These are phyloP conservation scores for Fusarium ambrosium DNA, from an alignment of 2,329 filamentous ascomycete genomes.

Conservation along the genomic window DNA sequence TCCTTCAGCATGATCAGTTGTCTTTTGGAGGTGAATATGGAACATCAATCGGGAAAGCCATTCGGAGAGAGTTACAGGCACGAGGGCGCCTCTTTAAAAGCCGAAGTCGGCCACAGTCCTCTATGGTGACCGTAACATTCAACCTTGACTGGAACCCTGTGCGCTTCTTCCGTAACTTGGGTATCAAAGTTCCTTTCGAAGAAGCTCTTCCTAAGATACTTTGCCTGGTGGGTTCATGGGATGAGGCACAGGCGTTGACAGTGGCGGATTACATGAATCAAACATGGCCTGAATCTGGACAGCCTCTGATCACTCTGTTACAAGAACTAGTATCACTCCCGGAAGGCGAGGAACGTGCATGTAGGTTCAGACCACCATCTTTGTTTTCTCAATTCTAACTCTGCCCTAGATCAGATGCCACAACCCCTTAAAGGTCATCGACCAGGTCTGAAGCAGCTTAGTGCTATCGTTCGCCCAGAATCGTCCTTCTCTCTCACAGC, in stretches of 20 bases:
- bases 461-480: neutral
- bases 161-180: neutral
- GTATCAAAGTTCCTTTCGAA: fast-evolving
- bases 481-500: neutral
- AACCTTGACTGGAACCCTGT: neutral
- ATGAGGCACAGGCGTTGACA: constrained; percentile 5
- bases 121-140: neutral
- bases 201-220: neutral
- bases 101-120: neutral
- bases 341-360: neutral
- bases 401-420: neutral
- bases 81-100: neutral
- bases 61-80: neutral
- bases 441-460: neutral
- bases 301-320: neutral
- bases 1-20: neutral
- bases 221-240: neutral
- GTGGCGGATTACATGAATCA: constrained; percentile 10
- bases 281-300: constrained; percentile 8
- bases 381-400: neutral
- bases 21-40: neutral
- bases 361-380: neutral
- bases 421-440: neutral
- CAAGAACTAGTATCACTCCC: neutral
- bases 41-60: neutral